These are phyloP conservation scores for Aureobasidium pullulans DNA, from an alignment of 2,329 filamentous ascomycete species.

Conservation along the genomic window DNA sequence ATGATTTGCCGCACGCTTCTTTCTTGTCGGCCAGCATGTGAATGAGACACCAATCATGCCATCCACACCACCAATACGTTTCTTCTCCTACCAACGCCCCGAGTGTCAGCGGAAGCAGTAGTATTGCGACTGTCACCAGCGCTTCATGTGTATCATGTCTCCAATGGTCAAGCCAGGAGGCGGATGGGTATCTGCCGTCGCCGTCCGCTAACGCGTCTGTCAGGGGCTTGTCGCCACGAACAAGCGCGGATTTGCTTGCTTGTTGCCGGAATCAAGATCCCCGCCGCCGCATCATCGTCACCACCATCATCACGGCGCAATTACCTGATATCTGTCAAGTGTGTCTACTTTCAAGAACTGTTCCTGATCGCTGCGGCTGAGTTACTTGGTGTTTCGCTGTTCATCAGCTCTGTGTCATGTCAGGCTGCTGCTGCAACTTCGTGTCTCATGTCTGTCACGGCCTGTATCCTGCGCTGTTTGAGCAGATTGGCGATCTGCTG, in stretches of 20 bases:
- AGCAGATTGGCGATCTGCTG: not conserved
- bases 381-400: not conserved
- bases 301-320: not conserved
- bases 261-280: conserved; percentile 6
- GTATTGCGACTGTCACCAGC: not conserved
- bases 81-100: not conserved
- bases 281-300: not conserved
- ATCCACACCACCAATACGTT: not conserved
- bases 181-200: not conserved
- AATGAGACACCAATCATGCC: conserved; percentile 7
- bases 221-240: conserved; percentile 11
- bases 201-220: conserved; percentile 1
- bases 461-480: not conserved
- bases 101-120: not conserved
- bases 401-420: not conserved
- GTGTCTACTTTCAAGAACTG: not conserved
- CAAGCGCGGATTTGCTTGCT: conserved; percentile 7
- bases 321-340: not conserved
- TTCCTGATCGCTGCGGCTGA: not conserved
- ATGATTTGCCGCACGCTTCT: conserved; percentile 7
- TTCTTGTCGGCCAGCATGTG: conserved; percentile 8
- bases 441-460: not conserved
- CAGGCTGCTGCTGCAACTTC: not conserved
- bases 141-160: not conserved
- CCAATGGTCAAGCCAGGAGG: not conserved